Percentiles rank a stretch among this genome's conserved stretches.
Evolutionary conservation across 2,329 filamentous ascomycete genomes (phyloP).

Genomic region (Aspergillus unguis): DNA sequence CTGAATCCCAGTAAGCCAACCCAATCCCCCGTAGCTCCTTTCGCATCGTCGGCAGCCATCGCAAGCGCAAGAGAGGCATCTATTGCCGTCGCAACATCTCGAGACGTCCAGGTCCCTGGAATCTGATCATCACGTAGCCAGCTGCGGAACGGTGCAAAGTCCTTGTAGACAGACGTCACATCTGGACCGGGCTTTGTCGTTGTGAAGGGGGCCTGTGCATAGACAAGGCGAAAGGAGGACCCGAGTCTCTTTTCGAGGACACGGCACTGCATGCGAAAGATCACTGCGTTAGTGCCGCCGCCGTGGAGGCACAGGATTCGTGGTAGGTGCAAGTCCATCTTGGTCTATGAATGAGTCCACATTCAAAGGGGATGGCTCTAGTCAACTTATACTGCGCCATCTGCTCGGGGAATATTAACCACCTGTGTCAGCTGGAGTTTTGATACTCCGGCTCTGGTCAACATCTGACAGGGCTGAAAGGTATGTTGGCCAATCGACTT

Average conservation of each 20-base stretch:
- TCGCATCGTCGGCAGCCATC: constrained; percentile 51
- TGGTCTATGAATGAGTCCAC: no score
- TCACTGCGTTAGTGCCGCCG: constrained; percentile 67
- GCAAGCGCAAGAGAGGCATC: constrained; percentile 17
- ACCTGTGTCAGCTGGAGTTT: no score
- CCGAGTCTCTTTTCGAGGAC: constrained; percentile 50
- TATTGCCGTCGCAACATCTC: constrained; percentile 39
- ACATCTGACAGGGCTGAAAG: no score
- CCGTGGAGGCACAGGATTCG: constrained; percentile 76
- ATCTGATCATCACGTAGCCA: constrained; percentile 53
- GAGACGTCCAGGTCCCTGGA: constrained; percentile 43
- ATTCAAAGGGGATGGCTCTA: no score
- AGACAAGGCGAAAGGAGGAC: constrained; percentile 65
- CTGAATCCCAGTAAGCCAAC: constrained; percentile 63
- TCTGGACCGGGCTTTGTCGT: constrained; percentile 57
- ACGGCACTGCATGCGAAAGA: constrained; percentile 68
- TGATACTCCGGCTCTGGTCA: no score
- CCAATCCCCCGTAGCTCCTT: constrained; percentile 54
- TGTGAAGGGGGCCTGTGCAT: constrained; percentile 65
- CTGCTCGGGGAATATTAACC: no score
- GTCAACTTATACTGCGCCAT: no score
- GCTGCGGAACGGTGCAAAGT: constrained; percentile 61
- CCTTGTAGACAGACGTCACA: constrained; percentile 62
- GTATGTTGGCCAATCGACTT: no score
- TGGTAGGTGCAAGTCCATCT: constrained; percentile 36